These are phyloP conservation scores for Ormosia emarginata DNA, from an alignment of 306 rosid species.

Conservation along the genomic window DNA sequence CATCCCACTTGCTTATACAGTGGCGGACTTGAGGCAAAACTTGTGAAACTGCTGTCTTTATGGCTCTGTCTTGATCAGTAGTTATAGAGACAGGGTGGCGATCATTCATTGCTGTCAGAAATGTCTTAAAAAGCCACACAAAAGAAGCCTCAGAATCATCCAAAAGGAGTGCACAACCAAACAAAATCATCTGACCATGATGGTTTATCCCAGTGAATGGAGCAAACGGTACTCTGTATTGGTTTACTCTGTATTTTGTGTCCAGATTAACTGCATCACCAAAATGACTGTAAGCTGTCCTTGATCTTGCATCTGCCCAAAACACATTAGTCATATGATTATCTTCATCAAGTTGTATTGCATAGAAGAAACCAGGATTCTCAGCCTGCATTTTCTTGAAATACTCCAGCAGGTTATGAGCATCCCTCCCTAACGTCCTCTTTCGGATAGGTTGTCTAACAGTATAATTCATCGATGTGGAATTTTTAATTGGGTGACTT, in stretches of 20 bases:
- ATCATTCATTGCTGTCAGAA: conserved; percentile 86
- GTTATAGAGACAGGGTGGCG: conserved; percentile 69
- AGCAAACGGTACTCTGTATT: conserved; percentile 77
- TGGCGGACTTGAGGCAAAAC: conserved; percentile 84
- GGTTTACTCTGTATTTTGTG: conserved; percentile 67
- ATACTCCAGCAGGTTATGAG: conserved; percentile 84
- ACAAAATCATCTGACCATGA: conserved; percentile 83
- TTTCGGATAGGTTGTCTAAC: conserved; percentile 42
- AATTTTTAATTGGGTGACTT: conserved; percentile 43
- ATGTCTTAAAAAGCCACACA: conserved; percentile 80
- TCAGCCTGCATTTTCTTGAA: conserved; percentile 93
- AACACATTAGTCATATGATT: conserved; percentile 76
- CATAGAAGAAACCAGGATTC: conserved; percentile 93
- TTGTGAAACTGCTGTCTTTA: conserved; percentile 74
- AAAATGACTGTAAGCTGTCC: conserved; percentile 81
- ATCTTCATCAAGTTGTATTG: conserved; percentile 87
- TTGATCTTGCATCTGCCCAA: conserved; percentile 91
- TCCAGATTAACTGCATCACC: conserved; percentile 81
- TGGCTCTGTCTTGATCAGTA: conserved; percentile 82
- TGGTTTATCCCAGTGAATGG: conserved; percentile 89
- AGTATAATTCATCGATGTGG: conserved; percentile 40
- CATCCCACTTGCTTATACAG: conserved; percentile 80
- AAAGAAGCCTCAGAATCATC: conserved; percentile 89
- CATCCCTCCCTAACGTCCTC: conserved; percentile 81
- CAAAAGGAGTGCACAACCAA: conserved; percentile 88